Conservation (phyloP, 768 basidiomycete genomes). For the Lactifluus echinatus region DNA sequence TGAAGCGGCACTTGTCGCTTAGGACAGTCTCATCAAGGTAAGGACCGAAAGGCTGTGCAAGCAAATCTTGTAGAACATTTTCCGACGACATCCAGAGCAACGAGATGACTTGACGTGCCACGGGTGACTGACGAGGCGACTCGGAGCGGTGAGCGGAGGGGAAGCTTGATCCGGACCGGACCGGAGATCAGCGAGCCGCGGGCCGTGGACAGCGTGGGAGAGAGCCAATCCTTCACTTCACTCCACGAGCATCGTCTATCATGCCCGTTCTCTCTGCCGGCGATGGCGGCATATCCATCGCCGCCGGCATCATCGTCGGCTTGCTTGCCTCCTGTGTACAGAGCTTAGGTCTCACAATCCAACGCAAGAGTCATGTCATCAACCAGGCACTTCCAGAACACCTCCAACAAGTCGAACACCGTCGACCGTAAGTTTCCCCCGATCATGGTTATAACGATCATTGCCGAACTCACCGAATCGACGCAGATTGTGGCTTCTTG, state of each 20-base stretch:
- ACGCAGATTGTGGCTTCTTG: constrained; percentile 76
- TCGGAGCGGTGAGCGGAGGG: too few relatives aligned
- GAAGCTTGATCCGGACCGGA: too few relatives aligned
- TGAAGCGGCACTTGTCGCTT: constrained; percentile 16
- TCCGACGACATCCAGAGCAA: background rate
- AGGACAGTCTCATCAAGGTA: constrained; percentile 28
- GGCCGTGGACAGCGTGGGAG: background rate
- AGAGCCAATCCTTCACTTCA: background rate
- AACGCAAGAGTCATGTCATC: constrained; percentile 85
- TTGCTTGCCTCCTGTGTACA: constrained; percentile 84
- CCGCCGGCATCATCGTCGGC: constrained; percentile 45
- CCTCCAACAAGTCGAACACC: constrained; percentile 59
- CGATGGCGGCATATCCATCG: constrained; percentile 31
- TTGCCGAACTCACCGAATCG: background rate
- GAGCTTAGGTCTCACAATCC: constrained; percentile 83
- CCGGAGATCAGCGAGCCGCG: background rate
- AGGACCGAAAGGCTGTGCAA: constrained; percentile 28
- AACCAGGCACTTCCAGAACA: constrained; percentile 64
- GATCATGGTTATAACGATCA: constrained; percentile 6
- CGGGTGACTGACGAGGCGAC: too few relatives aligned
- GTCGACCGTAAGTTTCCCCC: constrained; percentile 56
- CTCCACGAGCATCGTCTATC: background rate
- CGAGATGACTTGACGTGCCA: background rate
- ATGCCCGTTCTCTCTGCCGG: constrained; percentile 22
- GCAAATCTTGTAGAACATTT: background rate